Base-by-base conservation (phyloP, 805 yeast genomes). In the Kuraishia capsulata region DNA sequence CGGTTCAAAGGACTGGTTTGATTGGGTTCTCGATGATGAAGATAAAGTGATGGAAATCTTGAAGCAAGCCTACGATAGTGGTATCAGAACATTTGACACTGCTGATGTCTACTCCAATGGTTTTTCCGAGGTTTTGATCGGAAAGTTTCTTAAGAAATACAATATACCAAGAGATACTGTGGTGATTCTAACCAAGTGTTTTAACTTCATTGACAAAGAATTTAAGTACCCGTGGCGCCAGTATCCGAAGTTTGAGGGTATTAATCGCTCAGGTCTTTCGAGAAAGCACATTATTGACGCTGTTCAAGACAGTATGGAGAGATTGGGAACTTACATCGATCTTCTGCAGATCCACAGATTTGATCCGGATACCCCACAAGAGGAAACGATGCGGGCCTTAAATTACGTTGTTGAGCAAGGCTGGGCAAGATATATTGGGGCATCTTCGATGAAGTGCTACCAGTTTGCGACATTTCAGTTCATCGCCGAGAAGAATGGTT, bases 311-410 rank as follows among this genome's bases (percentile, higher is more conserved):
- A 63, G 71, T 4, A 61, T 59, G 5, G 55, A 58, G 40, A 59
- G 78, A 52, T 49, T 73, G 42, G 76, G 78, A 4, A 70, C 76
- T 2, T 66, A 68, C 44, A 61, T 71, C 29, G 78, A 73, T 48
- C 65, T 77, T 14, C 57, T 66, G 16, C 81, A 74, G 53, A 72
- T 77, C 44, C 83, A 77, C 53, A 56, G 82, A 40, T 52, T 64
- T 31, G 83, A 77, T 51, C 47, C 44, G 16, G 49, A 56, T 3
- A 64, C 71, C 4, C 72, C 78, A 30, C 63, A 65, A 39, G 62
- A 62, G 39, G 82, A 78, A 45, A 66, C 65, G 26, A 74, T 77
- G 78, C 67, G 54, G 48, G 70, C 81, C 1, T 56, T 76, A 48
- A 68, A 77, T 47, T 75, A 69, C 43, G 63, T 72, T 10, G 68